phyloP scores from a whole-genome alignment of 495 filamentous ascomycete species.

The Lasiosphaeris hirsuta region DNA sequence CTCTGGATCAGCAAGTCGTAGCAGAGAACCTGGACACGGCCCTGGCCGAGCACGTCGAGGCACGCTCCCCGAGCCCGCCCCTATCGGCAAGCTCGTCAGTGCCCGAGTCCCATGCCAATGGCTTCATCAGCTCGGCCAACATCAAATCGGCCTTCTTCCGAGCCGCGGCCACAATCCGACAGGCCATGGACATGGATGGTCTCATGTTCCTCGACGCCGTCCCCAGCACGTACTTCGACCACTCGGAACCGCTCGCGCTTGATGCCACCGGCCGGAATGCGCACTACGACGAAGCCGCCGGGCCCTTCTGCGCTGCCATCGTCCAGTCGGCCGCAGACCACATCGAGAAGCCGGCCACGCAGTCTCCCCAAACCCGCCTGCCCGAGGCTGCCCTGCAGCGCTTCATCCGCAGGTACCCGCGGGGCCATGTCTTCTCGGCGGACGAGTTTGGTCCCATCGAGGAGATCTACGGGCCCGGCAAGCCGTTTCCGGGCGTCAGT shows the following conservation, averaged over 20 bases:
- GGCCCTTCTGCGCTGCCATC: slow-evolving; percentile 23
- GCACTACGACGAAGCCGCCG: slow-evolving; percentile 4
- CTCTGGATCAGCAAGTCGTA: slow-evolving; percentile 17
- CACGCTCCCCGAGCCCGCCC: neutral
- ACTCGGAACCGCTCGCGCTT: slow-evolving; percentile 9
- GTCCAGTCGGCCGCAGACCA: slow-evolving; percentile 20
- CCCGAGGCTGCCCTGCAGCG: slow-evolving; percentile 35
- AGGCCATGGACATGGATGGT: slow-evolving; percentile 48
- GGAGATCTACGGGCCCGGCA: slow-evolving; percentile 23
- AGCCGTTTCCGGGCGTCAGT: slow-evolving; percentile 9
- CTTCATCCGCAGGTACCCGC: slow-evolving; percentile 36
- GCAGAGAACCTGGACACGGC: neutral
- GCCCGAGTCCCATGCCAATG: slow-evolving; percentile 14
- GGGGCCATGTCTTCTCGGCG: slow-evolving; percentile 41
- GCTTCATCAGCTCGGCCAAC: slow-evolving; percentile 32
- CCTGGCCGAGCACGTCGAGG: neutral
- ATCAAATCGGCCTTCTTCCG: slow-evolving; percentile 38
- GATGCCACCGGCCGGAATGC: neutral
- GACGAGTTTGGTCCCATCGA: slow-evolving; percentile 38
- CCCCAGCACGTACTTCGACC: slow-evolving; percentile 29
- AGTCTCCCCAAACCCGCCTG: slow-evolving; percentile 22
- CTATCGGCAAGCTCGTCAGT: neutral
- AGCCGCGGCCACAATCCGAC: slow-evolving; percentile 44
- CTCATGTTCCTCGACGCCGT: slow-evolving; percentile 47
- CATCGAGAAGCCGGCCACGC: neutral